Conservation (phyloP, 805 yeast genomes). For the Pichia exigua region DNA sequence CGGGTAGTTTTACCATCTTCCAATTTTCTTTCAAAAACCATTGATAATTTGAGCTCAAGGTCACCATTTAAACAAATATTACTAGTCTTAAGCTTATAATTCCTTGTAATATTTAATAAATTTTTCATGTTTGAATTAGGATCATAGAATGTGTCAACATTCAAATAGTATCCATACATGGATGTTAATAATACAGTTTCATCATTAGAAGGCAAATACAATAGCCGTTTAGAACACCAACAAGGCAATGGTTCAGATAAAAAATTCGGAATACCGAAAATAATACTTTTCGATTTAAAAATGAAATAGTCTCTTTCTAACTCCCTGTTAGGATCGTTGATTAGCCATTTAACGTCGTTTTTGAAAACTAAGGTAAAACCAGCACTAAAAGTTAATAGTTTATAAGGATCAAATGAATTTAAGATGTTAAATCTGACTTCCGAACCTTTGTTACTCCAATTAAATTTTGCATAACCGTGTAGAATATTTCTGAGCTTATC, state of each 20-base stretch:
- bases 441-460: conserved; percentile 39
- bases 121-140: conserved; percentile 3
- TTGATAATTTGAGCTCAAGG: conserved; percentile 49
- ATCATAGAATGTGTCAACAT: conserved; percentile 12
- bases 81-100: conserved; percentile 37
- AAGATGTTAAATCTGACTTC: conserved; percentile 54
- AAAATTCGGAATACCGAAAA: conserved; percentile 73
- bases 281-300: conserved; percentile 52
- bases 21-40: conserved; percentile 43
- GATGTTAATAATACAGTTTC: conserved; percentile 15
- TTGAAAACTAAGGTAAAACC: conserved; percentile 76
- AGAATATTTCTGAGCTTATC: conserved; percentile 71
- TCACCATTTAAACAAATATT: conserved; percentile 57
- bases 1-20: conserved; percentile 31
- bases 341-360: conserved; percentile 47
- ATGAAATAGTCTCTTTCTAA: conserved; percentile 55
- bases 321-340: conserved; percentile 56
- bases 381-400: conserved; percentile 53
- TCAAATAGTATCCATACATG: conserved; percentile 21
- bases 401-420: conserved; percentile 76
- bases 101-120: conserved; percentile 1
- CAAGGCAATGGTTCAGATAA: conserved; percentile 43
- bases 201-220: conserved; percentile 38
- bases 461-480: conserved; percentile 56
- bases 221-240: conserved; percentile 48